These are phyloP conservation scores for Gautieria morchelliformis DNA, from an alignment of 768 basidiomycete species.

Conservation along the genomic window DNA sequence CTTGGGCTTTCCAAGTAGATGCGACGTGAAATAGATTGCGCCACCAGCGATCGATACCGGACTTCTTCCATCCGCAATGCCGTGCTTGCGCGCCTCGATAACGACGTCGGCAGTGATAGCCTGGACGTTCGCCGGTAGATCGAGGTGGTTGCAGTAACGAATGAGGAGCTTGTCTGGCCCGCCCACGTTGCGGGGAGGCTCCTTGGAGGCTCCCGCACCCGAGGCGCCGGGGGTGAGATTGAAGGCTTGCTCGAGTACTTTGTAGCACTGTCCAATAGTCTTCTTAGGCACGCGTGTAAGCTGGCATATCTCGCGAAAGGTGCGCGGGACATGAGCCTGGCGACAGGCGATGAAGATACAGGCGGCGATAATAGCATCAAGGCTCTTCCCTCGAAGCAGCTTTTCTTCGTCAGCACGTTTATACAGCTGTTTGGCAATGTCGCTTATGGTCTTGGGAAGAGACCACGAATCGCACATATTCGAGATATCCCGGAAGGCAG, in stretches of 20 bases:
- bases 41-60: conserved; percentile 99
- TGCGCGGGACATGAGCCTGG: conserved; percentile 89
- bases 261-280: conserved; percentile 87
- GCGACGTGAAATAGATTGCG: conserved; percentile 88
- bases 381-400: conserved; percentile 80
- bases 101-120: conserved; percentile 79
- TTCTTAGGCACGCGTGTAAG: conserved; percentile 93
- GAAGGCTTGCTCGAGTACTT: conserved; percentile 80
- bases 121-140: conserved; percentile 74
- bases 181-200: conserved; percentile 32
- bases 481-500: conserved; percentile 85
- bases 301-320: conserved; percentile 93
- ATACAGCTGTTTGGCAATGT: conserved; percentile 95
- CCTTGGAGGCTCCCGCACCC: conserved; percentile 34
- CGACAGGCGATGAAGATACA: conserved; percentile 98
- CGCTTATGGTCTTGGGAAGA: conserved; percentile 86
- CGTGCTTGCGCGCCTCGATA: conserved; percentile 65
- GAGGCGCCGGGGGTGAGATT: conserved; percentile 78
- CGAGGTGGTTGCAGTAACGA: conserved; percentile 92
- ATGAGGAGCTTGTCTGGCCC: conserved; percentile 82
- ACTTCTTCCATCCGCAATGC: conserved; percentile 87
- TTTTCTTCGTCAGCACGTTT: conserved; percentile 96
- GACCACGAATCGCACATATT: conserved; percentile 95
- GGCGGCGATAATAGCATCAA: conserved; percentile 90
- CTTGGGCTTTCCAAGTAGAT: conserved; percentile 66